Evolutionary conservation across 176 grass and related monocot genomes (phyloP).

Genomic region (Melocanna baccifera): DNA sequence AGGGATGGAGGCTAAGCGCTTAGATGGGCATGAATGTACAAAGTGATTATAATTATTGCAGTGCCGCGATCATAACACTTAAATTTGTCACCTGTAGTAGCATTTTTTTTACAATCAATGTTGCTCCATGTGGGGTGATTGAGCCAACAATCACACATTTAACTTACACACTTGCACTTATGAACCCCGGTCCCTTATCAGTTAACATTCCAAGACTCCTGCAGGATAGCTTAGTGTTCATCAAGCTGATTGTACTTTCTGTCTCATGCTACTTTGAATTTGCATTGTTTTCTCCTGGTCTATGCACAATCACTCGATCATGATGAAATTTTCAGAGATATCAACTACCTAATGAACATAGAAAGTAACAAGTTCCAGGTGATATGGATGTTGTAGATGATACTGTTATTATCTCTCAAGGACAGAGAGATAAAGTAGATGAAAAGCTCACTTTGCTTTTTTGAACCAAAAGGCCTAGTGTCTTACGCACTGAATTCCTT

Average conservation of each 20-base stretch:
- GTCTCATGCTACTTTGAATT: not conserved
- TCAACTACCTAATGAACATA: not conserved
- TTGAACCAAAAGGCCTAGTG: not conserved
- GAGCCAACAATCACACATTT: not conserved
- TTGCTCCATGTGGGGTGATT: slow-evolving; percentile 19
- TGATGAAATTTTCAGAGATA: not conserved
- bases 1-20: not conserved
- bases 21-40: not conserved
- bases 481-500: not conserved
- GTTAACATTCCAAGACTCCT: not conserved
- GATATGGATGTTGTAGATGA: not conserved
- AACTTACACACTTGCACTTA: not conserved
- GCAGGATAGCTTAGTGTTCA: not conserved
- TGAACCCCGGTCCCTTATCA: not conserved
- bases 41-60: slow-evolving; percentile 1
- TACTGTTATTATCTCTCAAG: not conserved
- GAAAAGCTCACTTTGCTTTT: not conserved
- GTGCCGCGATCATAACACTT: not conserved
- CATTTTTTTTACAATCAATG: slow-evolving; percentile 16
- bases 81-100: not conserved
- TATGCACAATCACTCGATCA: not conserved
- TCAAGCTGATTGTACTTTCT: not conserved
- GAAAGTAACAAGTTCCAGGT: not conserved
- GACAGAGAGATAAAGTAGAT: not conserved
- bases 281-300: not conserved